Base-by-base conservation (phyloP, 306 rosid species). In the Ziziphus jujuba region DNA sequence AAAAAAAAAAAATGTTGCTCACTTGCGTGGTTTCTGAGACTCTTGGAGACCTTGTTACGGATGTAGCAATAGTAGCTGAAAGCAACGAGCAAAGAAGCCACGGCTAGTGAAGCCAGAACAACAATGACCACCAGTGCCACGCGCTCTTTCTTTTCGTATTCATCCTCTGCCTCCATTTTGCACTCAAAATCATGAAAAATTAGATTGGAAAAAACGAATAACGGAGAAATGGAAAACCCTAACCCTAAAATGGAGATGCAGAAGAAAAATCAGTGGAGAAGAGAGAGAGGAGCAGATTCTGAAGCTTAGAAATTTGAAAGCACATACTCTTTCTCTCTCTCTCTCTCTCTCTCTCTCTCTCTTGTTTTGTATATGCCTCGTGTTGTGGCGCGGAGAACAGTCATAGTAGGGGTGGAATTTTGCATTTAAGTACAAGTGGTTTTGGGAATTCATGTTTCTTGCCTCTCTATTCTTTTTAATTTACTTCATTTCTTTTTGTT, bases 1-100 rank as follows among this genome's bases (percentile, higher is more conserved):
- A 11, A 49, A 50, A 54, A 35, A 58, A 19, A 56, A 56, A 57
- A 56, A 47, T 36, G 34, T 22, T 19, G 70, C 84, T 77, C 57
- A 92, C 98, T 81, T 69, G 80, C 77, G 49, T 59, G 78, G 76
- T 38, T 62, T 71, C 75, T 77, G 48, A 79, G 87, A 65, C 82
- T 90, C 56, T 75, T 85, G 64, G 97, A 72, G 74, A 93, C 85
- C 72, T 90, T 85, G 79, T 75, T 79, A 73, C 84, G 79, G 56
- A 93, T 88, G 77, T 90, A 87, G 82, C 97, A 90, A 68, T 93
- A 93, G 84, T 93, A 93, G 74, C 89, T 76, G 72, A 90, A 76
- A 25, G 97, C 95, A 54, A 88, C 87, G 38, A 88, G 75, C 74
- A 89, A 51, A 1, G 97, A 82, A 66, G 83, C 85, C 48, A 93